phyloP scores from a whole-genome alignment of 2,329 filamentous ascomycete genomes.

The Fusarium sp. region DNA sequence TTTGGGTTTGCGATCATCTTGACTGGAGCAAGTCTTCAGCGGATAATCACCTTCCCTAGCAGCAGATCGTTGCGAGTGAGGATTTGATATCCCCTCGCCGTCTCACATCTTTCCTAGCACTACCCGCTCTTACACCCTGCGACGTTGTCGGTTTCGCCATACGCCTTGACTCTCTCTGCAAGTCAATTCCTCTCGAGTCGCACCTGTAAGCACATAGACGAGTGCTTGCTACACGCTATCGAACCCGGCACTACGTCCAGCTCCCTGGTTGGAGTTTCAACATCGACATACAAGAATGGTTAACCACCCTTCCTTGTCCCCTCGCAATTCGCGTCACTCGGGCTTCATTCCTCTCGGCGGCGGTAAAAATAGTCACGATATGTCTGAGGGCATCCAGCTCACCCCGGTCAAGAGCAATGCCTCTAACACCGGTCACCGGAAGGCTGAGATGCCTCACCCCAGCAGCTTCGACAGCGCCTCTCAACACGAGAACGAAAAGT shows the following conservation, averaged over 20 bases:
- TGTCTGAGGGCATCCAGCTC: slow-evolving; percentile 68
- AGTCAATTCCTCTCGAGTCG: slow-evolving; percentile 29
- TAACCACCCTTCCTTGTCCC: slow-evolving; percentile 53
- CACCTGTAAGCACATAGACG: slow-evolving; percentile 25
- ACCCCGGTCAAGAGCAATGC: slow-evolving; percentile 69
- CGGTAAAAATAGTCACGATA: slow-evolving; percentile 50
- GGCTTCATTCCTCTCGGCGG: slow-evolving; percentile 64
- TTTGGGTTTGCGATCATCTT: slow-evolving; percentile 40
- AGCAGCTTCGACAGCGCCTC: slow-evolving; percentile 53
- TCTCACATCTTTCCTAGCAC: slow-evolving; percentile 36
- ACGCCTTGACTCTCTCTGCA: slow-evolving; percentile 20
- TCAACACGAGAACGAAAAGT: slow-evolving; percentile 62
- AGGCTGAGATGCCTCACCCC: slow-evolving; percentile 55
- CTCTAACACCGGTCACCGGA: slow-evolving; percentile 67
- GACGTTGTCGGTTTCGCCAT: slow-evolving; percentile 43
- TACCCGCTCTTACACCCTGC: slow-evolving; percentile 22
- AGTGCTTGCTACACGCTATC: slow-evolving; percentile 30
- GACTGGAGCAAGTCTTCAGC: slow-evolving; percentile 48
- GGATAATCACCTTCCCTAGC: slow-evolving; percentile 26
- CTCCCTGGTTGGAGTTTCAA: slow-evolving; percentile 45
- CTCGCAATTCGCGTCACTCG: slow-evolving; percentile 55
- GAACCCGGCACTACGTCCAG: slow-evolving; percentile 26
- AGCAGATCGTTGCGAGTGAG: slow-evolving; percentile 34
- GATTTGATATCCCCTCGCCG: slow-evolving; percentile 48
- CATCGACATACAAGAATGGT: slow-evolving; percentile 44